These are phyloP conservation scores for Lachancea thermotolerans DNA, from an alignment of 805 yeast genomes.

Conservation along the genomic window DNA sequence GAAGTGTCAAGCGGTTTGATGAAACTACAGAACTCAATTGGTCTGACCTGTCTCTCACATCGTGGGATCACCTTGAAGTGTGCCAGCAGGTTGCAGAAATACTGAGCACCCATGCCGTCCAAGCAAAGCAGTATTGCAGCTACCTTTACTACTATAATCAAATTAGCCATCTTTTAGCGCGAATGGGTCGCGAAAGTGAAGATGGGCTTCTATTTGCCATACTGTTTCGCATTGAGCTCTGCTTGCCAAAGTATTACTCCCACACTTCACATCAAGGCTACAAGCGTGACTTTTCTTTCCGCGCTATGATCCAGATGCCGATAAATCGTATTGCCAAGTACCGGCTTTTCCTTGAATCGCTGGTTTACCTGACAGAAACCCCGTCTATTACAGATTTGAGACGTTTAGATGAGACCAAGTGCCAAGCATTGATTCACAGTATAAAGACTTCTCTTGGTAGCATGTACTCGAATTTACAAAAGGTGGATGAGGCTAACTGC, in stretches of 20 bases:
- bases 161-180: constrained; percentile 6
- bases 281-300: constrained; percentile 42
- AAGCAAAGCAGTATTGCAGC: constrained; percentile 1
- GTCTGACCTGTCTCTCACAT: constrained; percentile 4
- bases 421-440: constrained; percentile 14
- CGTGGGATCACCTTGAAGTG: constrained; percentile 8
- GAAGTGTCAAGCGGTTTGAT: constrained; percentile 6
- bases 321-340: constrained; percentile 45
- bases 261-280: constrained; percentile 6
- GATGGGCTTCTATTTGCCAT: constrained; percentile 6
- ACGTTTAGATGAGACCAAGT: constrained; percentile 2
- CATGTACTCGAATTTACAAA: constrained; percentile 22
- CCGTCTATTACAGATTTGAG: constrained; percentile 4
- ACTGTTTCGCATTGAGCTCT: constrained; percentile 7
- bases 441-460: constrained; percentile 13
- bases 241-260: constrained; percentile 6
- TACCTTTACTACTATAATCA: constrained; percentile 5
- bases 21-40: constrained; percentile 3
- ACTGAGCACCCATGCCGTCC: constrained; percentile 1
- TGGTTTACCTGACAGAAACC: constrained; percentile 22
- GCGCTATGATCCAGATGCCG: constrained; percentile 49
- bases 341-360: constrained; percentile 41
- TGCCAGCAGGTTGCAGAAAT: constrained; percentile 2
- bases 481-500: constrained; percentile 22
- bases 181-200: constrained; percentile 7